phyloP scores from a whole-genome alignment of 139 green algal species.

The Haematococcus sp. region DNA sequence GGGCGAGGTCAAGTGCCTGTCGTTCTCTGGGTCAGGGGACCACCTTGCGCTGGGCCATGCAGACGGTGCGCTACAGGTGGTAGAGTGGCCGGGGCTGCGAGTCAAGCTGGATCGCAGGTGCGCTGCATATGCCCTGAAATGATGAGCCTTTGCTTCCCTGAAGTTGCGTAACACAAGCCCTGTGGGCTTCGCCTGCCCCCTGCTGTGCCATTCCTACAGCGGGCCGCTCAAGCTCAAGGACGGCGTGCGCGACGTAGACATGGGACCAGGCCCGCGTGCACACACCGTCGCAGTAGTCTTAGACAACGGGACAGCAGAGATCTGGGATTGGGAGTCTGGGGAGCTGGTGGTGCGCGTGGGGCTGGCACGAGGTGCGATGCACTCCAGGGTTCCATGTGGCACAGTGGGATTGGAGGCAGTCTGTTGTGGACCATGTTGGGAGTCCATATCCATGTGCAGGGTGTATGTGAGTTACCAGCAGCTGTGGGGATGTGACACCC shows the following conservation, averaged over 20 bases:
- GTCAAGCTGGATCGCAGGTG: conserved; percentile 29
- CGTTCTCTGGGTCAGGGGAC: conserved; percentile 20
- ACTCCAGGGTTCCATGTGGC: too few species aligned
- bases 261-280: background rate
- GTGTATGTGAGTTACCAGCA: too few species aligned
- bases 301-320: conserved; percentile 23
- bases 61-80: conserved; percentile 22
- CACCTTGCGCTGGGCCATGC: conserved; percentile 16
- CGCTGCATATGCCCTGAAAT: background rate
- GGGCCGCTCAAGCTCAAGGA: conserved; percentile 11
- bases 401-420: too few species aligned
- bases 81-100: conserved; percentile 30
- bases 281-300: conserved; percentile 17
- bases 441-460: too few species aligned
- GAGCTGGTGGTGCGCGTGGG: conserved; percentile 12
- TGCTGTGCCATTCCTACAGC: too few species aligned
- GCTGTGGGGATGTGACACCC: too few species aligned
- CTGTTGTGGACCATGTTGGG: too few species aligned
- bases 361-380: conserved; percentile 16
- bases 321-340: conserved; percentile 24
- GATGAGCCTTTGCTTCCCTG: too few species aligned
- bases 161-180: too few species aligned
- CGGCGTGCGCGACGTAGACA: conserved; percentile 27
- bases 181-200: too few species aligned
- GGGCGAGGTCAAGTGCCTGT: conserved; percentile 28